These are phyloP conservation scores for Termitomyces sp. DNA, from an alignment of 768 basidiomycete species.

Conservation along the genomic window DNA sequence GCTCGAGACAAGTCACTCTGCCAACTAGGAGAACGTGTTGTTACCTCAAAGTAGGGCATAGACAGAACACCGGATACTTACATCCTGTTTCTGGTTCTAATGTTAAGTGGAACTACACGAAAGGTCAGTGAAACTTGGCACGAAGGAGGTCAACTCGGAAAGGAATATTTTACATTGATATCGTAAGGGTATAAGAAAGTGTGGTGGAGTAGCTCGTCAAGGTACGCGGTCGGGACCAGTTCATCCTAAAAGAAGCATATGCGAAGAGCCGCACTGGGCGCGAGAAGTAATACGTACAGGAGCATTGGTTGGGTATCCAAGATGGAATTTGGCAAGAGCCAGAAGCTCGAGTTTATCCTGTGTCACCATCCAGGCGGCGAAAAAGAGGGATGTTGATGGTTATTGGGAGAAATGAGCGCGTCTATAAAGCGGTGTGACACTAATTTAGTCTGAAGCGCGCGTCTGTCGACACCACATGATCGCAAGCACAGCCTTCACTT, in stretches of 20 bases:
- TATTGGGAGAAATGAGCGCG: background rate
- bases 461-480: background rate
- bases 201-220: conserved; percentile 29
- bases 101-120: conserved; percentile 29
- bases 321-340: conserved; percentile 8
- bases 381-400: background rate
- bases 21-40: conserved; percentile 27
- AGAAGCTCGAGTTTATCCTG: background rate
- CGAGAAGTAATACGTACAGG: conserved; percentile 5
- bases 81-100: conserved; percentile 31
- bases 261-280: background rate
- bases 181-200: conserved; percentile 25
- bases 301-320: conserved; percentile 4
- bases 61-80: conserved; percentile 18
- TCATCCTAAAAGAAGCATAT: background rate
- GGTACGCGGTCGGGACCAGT: conserved; percentile 26
- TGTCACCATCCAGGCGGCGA: conserved; percentile 3
- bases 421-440: background rate
- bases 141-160: background rate
- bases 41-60: background rate
- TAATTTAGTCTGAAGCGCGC: background rate
- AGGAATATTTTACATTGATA: conserved; percentile 21
- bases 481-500: background rate
- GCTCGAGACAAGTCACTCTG: conserved; percentile 37
- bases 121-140: background rate